phyloP scores from a whole-genome alignment of 2,329 filamentous ascomycete genomes.

The Aspergillus viridinutans region DNA sequence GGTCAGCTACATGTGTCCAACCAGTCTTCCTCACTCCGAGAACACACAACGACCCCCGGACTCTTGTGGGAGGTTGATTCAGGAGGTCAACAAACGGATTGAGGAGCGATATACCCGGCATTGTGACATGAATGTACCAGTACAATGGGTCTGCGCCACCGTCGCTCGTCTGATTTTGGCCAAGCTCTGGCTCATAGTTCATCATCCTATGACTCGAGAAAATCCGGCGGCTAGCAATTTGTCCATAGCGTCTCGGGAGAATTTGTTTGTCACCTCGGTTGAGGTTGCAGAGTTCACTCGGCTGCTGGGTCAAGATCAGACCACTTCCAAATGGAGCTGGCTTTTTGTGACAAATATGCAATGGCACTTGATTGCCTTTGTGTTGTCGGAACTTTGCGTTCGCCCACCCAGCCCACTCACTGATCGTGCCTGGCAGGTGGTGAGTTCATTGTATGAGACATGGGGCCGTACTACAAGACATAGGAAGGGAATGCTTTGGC shows the following conservation, averaged over 20 bases:
- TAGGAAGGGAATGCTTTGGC: slow-evolving; percentile 59
- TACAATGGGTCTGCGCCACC: slow-evolving; percentile 67
- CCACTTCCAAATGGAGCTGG: slow-evolving; percentile 62
- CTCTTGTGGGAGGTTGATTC: slow-evolving; percentile 44
- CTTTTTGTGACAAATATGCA: slow-evolving; percentile 62
- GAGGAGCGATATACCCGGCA: slow-evolving; percentile 54
- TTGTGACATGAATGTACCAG: slow-evolving; percentile 47
- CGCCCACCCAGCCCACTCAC: slow-evolving; percentile 54
- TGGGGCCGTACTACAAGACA: slow-evolving; percentile 33
- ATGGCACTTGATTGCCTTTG: slow-evolving; percentile 53
- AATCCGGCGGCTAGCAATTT: slow-evolving; percentile 49
- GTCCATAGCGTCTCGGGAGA: slow-evolving; percentile 60
- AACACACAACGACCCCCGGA: slow-evolving; percentile 20
- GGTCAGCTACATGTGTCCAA: slow-evolving; percentile 35
- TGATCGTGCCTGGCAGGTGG: slow-evolving; percentile 57
- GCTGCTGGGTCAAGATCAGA: slow-evolving; percentile 60
- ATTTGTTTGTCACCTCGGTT: slow-evolving; percentile 66
- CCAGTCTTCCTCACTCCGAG: slow-evolving; percentile 15
- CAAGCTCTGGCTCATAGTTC: slow-evolving; percentile 73
- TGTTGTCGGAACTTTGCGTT: slow-evolving; percentile 54
- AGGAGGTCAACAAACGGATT: slow-evolving; percentile 51
- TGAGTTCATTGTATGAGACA: slow-evolving; percentile 44
- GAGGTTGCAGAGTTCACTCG: slow-evolving; percentile 70
- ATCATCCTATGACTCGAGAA: slow-evolving; percentile 66
- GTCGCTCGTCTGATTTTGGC: slow-evolving; percentile 68